Percentiles rank a stretch among this genome's conserved stretches.
Evolutionary conservation across 2,329 filamentous ascomycete genomes (phyloP).

Genomic region (Aspergillus pseudoglaucus): DNA sequence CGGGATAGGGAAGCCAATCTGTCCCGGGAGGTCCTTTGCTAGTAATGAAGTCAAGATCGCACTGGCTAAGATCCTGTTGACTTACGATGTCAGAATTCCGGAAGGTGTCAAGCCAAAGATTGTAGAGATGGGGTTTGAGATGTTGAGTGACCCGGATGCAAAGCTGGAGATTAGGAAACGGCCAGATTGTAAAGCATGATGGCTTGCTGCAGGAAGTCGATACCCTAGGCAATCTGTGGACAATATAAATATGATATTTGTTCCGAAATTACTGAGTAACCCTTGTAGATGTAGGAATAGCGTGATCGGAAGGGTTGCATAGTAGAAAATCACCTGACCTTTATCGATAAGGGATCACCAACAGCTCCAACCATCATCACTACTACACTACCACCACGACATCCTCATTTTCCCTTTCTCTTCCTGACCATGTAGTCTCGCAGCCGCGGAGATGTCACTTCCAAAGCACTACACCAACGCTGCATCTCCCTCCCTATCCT

Average conservation of each 20-base stretch:
- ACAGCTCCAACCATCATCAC: constrained; percentile 2
- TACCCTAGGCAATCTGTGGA: no score
- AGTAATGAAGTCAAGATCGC: constrained; percentile 21
- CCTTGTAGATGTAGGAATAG: no score
- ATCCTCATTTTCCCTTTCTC: constrained; percentile 1
- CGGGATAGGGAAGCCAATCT: constrained; percentile 21
- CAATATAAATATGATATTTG: no score
- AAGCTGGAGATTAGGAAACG: constrained; percentile 5
- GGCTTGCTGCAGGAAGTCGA: not conserved
- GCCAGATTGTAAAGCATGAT: not conserved
- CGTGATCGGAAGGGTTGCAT: not conserved
- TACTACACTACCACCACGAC: not conserved
- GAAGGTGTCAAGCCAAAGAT: not conserved
- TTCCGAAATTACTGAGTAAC: no score
- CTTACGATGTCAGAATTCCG: constrained; percentile 14
- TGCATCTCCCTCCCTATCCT: constrained; percentile 16
- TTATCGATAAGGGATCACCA: constrained; percentile 26
- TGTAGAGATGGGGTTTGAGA: constrained; percentile 2
- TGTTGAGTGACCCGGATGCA: constrained; percentile 2
- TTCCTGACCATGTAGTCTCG: constrained; percentile 24
- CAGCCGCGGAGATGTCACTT: constrained; percentile 28
- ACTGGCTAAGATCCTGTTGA: constrained; percentile 15
- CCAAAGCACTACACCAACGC: constrained; percentile 16
- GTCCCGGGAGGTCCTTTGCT: constrained; percentile 25
- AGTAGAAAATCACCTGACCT: constrained; percentile 1